Conservation (phyloP, 306 rosid genomes). For the Lagenaria siceraria region DNA sequence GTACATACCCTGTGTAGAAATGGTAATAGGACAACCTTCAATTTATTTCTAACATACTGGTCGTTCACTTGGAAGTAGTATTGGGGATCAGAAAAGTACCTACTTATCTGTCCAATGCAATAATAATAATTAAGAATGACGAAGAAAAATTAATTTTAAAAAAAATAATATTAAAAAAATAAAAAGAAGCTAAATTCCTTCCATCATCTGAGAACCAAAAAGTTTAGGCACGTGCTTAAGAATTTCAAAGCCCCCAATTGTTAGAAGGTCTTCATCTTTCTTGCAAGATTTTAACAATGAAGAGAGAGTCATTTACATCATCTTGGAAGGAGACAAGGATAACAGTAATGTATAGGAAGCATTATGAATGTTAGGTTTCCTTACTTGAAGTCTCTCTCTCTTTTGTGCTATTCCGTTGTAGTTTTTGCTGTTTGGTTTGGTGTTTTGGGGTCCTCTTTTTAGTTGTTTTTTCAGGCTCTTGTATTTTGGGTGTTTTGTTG, state of each 20-base stretch:
- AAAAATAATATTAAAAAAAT: too few species aligned
- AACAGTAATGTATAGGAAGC: not conserved
- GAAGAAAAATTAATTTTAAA: not conserved
- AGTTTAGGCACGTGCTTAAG: not conserved
- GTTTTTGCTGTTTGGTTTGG: too few species aligned
- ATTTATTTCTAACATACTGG: slow-evolving; percentile 86
- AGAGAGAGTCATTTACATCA: not conserved
- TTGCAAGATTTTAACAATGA: not conserved
- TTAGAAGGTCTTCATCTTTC: not conserved
- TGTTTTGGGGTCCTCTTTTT: too few species aligned
- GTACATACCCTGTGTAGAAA: slow-evolving; percentile 85
- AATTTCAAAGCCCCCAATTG: not conserved
- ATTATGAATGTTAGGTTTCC: not conserved
- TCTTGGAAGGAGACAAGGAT: not conserved
- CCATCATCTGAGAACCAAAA: not conserved
- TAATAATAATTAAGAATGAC: not conserved
- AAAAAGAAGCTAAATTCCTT: not conserved
- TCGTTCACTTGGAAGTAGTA: slow-evolving; percentile 97
- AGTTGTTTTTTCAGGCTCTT: too few species aligned
- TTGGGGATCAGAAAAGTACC: slow-evolving; percentile 91
- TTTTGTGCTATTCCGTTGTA: too few species aligned
- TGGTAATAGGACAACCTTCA: slow-evolving; percentile 90
- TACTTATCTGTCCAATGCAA: slow-evolving; percentile 54
- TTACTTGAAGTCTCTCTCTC: too few species aligned
- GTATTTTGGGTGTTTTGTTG: too few species aligned